Evolutionary conservation across 1,139 yeast genomes (phyloP).

Genomic region (Sugiyamaella japonica): DNA sequence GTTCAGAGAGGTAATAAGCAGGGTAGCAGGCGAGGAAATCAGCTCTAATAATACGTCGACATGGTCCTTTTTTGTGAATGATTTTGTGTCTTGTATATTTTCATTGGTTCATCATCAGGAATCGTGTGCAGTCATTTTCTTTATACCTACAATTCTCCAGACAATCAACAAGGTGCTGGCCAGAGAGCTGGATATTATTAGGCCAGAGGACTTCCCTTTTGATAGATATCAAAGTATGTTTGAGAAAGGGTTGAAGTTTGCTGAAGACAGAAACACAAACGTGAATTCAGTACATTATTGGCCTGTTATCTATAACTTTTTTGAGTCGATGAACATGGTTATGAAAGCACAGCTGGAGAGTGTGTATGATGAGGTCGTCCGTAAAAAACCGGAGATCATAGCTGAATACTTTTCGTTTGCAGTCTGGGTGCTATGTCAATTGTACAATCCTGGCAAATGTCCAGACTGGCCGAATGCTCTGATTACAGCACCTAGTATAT

Average conservation of each 20-base stretch:
- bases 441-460: neutral
- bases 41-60: neutral
- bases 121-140: constrained; percentile 6
- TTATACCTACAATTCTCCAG: constrained; percentile 4
- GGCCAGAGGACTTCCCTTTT: neutral
- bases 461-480: neutral
- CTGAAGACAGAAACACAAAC: neutral
- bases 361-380: neutral
- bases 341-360: neutral
- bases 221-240: constrained; percentile 3
- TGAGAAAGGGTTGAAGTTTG: constrained; percentile 6
- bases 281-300: constrained; percentile 8
- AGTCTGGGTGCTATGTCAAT: constrained; percentile 3
- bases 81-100: constrained; percentile 2
- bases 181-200: constrained; percentile 7
- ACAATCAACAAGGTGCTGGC: constrained; percentile 1
- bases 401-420: constrained; percentile 2
- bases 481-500: neutral
- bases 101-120: neutral
- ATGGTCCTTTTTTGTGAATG: constrained; percentile 6
- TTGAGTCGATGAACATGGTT: constrained; percentile 2
- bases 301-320: constrained; percentile 2
- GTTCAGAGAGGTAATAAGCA: constrained; percentile 11
- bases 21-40: constrained; percentile 10
- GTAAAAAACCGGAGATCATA: neutral